Percentiles rank a stretch among this genome's conserved stretches.
Evolutionary conservation across 176 grass and related monocot genomes (phyloP).

Genomic region (Bromus sterilis): DNA sequence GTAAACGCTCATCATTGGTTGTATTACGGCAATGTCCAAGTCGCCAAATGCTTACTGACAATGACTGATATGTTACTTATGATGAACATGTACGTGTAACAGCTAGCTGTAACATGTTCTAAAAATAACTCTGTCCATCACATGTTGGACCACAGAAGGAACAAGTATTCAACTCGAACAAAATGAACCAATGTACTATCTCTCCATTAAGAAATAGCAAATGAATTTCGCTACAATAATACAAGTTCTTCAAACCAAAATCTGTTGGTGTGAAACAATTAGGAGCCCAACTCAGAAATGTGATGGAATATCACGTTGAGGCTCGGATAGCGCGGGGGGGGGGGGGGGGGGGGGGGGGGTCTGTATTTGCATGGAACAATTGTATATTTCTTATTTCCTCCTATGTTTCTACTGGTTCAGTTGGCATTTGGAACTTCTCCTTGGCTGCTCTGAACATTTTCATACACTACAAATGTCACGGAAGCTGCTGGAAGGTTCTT

Average conservation of each 20-base stretch:
- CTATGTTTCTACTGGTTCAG: background rate
- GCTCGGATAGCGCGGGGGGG: background rate
- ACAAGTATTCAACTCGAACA: background rate
- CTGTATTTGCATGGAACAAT: background rate
- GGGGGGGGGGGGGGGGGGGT: too few relatives aligned
- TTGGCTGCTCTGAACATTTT: constrained; percentile 68
- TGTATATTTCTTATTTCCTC: background rate
- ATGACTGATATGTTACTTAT: too few relatives aligned
- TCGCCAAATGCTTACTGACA: too few relatives aligned
- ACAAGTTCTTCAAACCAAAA: background rate
- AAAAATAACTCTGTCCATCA: too few relatives aligned
- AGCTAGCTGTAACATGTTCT: too few relatives aligned
- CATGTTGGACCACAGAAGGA: too few relatives aligned
- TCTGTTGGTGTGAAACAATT: background rate
- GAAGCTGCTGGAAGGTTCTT: constrained; percentile 94
- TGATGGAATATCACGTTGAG: background rate
- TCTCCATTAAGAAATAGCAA: background rate
- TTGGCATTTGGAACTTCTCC: constrained; percentile 6
- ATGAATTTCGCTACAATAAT: background rate
- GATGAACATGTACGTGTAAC: too few relatives aligned
- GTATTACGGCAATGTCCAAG: too few relatives aligned
- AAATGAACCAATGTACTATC: background rate
- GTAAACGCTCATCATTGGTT: too few relatives aligned
- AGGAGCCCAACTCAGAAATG: background rate
- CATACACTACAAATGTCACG: constrained; percentile 94